Evolutionary conservation across 2,329 filamentous ascomycete genomes (phyloP), one percentile per base, ranked within the genome.

Genomic region (Pseudogymnoascus sp.): DNA sequence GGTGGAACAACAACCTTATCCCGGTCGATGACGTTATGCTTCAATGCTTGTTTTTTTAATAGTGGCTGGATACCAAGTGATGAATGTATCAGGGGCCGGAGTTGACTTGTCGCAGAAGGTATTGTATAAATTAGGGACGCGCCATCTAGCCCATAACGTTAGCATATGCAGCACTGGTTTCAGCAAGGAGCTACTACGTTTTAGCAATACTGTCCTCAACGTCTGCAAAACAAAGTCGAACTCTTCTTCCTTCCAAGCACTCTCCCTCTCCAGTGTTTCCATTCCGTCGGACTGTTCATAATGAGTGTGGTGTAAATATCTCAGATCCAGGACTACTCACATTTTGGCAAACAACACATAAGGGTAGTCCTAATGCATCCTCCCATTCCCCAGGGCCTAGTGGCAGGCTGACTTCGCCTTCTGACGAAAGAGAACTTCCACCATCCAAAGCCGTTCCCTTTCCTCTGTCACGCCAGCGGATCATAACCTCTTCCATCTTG

Each of bases 171-270:
- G 31, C 12, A 55, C 8, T 55, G 9, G 10, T 21, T 12, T n/a
- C 15, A 5, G 18, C 9, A 55, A 18, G 29, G 48, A 21, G 18
- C 15, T 69, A 87, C 75, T 76, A 92, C 92, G 84, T 79, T 92
- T 93, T 65, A 99, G 79, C 42, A 99, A 77, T 39, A 95, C 86
- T 0, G 94, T 97, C 67, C 94, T 85, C 71, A 99, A 78, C 73
- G 92, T 96, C 72, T 99, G 94, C 63, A 97, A 81, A 45, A 99
- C 90, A 67, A 94, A 92, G 73, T 99, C 94, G 70, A 99, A 99
- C 69, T 96, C 89, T 67, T 95, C 91, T 74, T 99, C 94, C 75
- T 92, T 93, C 92, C 93, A 99, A 12, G 88, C 86, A 63, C 92
- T 87, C 59, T 91, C 92, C 73, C 90, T 91, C 75, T 97, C 94